Conservation (phyloP, 768 basidiomycete species). For the Agrocybe chaxingu region DNA sequence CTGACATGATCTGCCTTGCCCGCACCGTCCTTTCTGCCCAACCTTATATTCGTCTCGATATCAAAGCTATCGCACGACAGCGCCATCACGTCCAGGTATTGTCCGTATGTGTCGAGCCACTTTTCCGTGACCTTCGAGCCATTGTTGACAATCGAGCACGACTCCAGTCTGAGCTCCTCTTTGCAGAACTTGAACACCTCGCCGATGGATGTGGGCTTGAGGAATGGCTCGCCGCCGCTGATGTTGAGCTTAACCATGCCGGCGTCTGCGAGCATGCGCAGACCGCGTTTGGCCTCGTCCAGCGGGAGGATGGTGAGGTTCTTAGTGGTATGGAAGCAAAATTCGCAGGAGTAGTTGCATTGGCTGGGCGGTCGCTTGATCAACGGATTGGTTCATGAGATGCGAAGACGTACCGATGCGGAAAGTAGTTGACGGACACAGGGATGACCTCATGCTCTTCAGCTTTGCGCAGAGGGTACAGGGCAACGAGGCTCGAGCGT, state of each 20-base stretch:
- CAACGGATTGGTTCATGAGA: slow-evolving; percentile 30
- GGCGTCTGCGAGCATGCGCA: slow-evolving; percentile 11
- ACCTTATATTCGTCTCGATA: slow-evolving; percentile 28
- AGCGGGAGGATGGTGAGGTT: slow-evolving; percentile 30
- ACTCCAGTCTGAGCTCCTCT: slow-evolving; percentile 31
- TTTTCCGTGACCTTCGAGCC: slow-evolving; percentile 39
- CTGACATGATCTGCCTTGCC: slow-evolving; percentile 25
- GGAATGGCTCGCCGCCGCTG: slow-evolving; percentile 19
- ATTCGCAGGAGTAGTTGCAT: slow-evolving; percentile 36
- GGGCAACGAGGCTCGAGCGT: not conserved
- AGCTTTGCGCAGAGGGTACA: not conserved
- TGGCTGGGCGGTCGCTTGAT: slow-evolving; percentile 34
- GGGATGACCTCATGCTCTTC: slow-evolving; percentile 8
- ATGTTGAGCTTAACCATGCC: slow-evolving; percentile 18
- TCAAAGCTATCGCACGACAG: slow-evolving; percentile 39
- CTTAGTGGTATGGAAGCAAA: slow-evolving; percentile 39
- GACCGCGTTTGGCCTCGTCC: slow-evolving; percentile 26
- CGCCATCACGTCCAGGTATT: slow-evolving; percentile 38
- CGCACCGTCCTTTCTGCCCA: slow-evolving; percentile 29
- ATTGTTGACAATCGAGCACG: slow-evolving; percentile 24
- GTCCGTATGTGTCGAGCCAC: slow-evolving; percentile 36
- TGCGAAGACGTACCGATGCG: slow-evolving; percentile 11
- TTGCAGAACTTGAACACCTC: slow-evolving; percentile 10
- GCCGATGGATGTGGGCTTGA: slow-evolving; percentile 4
- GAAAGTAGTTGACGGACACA: slow-evolving; percentile 25